These are phyloP conservation scores for Zea luxurians DNA, from an alignment of 176 grass and related monocot species.

Conservation along the genomic window DNA sequence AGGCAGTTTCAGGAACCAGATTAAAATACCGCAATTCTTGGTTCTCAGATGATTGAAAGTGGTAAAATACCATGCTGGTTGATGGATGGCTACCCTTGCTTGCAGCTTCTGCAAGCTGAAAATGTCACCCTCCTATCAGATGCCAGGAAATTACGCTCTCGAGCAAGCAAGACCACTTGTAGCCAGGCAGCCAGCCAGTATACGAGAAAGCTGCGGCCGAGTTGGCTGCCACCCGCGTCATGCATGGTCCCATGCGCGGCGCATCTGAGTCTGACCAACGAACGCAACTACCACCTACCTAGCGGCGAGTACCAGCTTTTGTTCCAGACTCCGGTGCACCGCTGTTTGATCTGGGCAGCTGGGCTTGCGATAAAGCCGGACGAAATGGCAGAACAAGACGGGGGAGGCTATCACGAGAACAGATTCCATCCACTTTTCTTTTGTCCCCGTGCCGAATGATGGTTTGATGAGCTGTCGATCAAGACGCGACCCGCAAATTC, in stretches of 20 bases:
- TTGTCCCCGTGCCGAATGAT: background rate
- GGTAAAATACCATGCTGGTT: background rate
- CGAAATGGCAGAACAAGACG: no score
- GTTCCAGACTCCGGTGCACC: no score
- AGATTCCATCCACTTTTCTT: conserved; percentile 2
- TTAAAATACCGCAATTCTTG: background rate
- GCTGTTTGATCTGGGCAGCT: no score
- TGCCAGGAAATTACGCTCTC: background rate
- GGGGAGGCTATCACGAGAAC: background rate
- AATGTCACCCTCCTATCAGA: background rate
- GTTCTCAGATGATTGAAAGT: conserved; percentile 18
- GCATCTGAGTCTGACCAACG: background rate
- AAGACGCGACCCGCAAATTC: conserved; percentile 13
- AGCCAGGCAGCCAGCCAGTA: background rate
- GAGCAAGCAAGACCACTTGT: background rate
- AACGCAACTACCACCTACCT: background rate
- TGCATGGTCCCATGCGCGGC: background rate
- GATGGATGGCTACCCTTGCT: background rate
- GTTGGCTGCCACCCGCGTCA: background rate
- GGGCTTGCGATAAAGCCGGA: no score
- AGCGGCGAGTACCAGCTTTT: no score
- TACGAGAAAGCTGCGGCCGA: background rate
- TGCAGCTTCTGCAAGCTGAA: background rate
- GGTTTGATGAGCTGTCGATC: conserved; percentile 22
- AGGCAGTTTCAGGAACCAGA: background rate